Percentiles rank a stretch among this genome's conserved stretches.
Evolutionary conservation across 2,329 filamentous ascomycete genomes (phyloP).

Genomic region (Penicillium sp.): DNA sequence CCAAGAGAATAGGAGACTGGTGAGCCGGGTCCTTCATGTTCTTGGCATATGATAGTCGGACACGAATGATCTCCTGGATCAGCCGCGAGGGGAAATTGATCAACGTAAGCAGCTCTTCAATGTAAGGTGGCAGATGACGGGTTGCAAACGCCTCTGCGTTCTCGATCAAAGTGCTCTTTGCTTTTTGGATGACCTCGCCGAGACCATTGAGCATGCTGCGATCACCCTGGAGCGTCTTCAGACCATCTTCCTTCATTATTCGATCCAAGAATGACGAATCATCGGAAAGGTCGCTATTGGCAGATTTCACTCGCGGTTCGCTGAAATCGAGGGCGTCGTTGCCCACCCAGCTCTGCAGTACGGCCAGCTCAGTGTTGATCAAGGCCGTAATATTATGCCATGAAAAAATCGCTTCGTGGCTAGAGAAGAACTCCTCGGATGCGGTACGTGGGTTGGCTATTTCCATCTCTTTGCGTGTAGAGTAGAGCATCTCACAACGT

Average conservation of each 20-base stretch:
- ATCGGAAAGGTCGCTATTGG: slow-evolving; percentile 71
- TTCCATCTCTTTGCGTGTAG: slow-evolving; percentile 72
- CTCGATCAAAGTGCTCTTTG: slow-evolving; percentile 83
- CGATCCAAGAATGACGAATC: slow-evolving; percentile 92
- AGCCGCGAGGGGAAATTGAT: slow-evolving; percentile 97
- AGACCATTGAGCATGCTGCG: slow-evolving; percentile 82
- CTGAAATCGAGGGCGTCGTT: slow-evolving; percentile 93
- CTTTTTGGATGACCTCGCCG: slow-evolving; percentile 83
- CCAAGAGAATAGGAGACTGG: slow-evolving; percentile 88
- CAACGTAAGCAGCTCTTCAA: slow-evolving; percentile 89
- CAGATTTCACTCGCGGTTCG: slow-evolving; percentile 67
- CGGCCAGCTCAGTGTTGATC: slow-evolving; percentile 90
- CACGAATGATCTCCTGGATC: slow-evolving; percentile 93
- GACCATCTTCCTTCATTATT: slow-evolving; percentile 89
- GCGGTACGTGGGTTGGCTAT: slow-evolving; percentile 71
- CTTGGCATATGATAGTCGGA: slow-evolving; percentile 84
- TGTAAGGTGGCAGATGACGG: slow-evolving; percentile 89
- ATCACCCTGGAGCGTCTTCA: slow-evolving; percentile 81
- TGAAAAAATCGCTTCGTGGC: slow-evolving; percentile 82
- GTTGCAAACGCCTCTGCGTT: slow-evolving; percentile 82
- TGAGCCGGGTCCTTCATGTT: slow-evolving; percentile 94
- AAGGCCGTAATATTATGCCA: slow-evolving; percentile 97
- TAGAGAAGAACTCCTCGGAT: slow-evolving; percentile 73
- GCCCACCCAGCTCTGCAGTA: slow-evolving; percentile 93
- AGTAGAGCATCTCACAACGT: slow-evolving; percentile 79